phyloP scores from a whole-genome alignment of 2,329 filamentous ascomycete genomes.

The Botryotinia globosa region DNA sequence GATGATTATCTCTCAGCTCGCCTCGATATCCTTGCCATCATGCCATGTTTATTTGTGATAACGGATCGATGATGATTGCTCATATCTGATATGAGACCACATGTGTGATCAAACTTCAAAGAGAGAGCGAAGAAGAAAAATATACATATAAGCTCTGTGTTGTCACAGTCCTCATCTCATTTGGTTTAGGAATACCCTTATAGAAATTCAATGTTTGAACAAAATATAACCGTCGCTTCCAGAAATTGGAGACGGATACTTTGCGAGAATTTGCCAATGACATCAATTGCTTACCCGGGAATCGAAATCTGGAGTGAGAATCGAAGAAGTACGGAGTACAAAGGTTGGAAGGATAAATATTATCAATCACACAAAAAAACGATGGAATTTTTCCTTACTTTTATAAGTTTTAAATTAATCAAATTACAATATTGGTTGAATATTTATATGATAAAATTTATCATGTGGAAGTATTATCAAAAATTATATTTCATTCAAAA shows the following conservation, averaged over 20 bases:
- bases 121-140: no score
- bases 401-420: no score
- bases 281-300: not conserved
- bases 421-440: no score
- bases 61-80: not conserved
- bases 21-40: not conserved
- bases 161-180: constrained; percentile 10
- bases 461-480: no score
- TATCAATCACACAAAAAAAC: no score
- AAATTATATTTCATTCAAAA: no score
- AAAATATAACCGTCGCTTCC: not conserved
- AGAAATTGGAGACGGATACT: constrained; percentile 2
- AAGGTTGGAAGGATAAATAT: no score
- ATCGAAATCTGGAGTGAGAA: constrained; percentile 17
- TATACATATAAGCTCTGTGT: not conserved
- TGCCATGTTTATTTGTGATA: not conserved
- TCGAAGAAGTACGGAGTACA: constrained; percentile 15
- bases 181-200: not conserved
- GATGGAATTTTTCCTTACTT: no score
- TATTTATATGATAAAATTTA: no score
- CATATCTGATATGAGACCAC: not conserved
- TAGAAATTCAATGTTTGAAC: not conserved
- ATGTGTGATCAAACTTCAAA: not conserved
- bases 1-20: not conserved
- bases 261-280: not conserved